Evolutionary conservation across 2,329 filamentous ascomycete species (phyloP).

Genomic region (Fusarium odoratissimum): DNA sequence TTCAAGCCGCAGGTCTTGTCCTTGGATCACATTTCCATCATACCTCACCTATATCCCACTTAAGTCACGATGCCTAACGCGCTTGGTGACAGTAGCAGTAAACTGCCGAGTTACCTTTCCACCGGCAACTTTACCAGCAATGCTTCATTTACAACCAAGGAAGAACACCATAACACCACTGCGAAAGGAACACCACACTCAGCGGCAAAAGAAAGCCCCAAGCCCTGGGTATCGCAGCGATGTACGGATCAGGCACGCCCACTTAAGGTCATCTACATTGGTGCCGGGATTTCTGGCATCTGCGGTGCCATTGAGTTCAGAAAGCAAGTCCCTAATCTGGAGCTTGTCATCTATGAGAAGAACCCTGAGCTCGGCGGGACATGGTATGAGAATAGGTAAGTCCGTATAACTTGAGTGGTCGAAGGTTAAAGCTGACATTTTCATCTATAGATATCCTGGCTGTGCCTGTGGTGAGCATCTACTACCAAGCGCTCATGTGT

Average conservation of each 20-base stretch:
- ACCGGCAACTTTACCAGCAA: not conserved
- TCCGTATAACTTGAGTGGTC: accelerated
- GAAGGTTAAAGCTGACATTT: accelerated
- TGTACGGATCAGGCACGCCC: conserved; percentile 5
- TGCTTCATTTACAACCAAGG: not conserved
- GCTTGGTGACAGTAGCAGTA: not conserved
- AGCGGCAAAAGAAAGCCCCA: not conserved
- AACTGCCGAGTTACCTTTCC: not conserved
- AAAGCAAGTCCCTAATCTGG: conserved; percentile 6
- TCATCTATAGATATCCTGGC: not conserved
- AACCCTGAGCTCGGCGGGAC: conserved; percentile 18
- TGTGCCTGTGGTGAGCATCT: conserved; percentile 2
- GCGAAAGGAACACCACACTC: not conserved
- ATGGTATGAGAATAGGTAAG: conserved; percentile 16
- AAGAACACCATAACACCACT: not conserved
- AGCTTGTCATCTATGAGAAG: conserved; percentile 15
- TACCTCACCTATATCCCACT: not conserved
- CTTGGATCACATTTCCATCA: not conserved
- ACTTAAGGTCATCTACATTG: conserved; percentile 17
- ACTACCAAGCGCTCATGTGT: accelerated
- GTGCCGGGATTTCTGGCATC: not conserved
- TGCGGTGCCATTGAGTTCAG: conserved; percentile 16
- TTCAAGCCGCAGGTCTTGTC: not conserved
- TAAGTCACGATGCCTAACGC: not conserved
- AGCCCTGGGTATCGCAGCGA: not conserved